Base-by-base conservation (phyloP, 352 stramenopile genomes). In the Phytophthora megakarya region DNA sequence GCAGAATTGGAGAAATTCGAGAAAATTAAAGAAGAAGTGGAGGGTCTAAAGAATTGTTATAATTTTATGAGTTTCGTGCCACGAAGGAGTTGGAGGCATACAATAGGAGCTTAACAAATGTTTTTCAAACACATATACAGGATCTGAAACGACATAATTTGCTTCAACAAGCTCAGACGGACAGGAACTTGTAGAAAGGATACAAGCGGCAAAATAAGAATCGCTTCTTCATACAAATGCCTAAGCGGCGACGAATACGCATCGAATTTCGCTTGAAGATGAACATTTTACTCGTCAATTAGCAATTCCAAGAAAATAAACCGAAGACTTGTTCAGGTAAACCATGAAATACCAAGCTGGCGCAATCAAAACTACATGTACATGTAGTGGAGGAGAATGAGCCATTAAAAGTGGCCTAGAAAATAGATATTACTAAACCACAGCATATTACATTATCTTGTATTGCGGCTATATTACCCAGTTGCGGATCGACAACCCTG, bases 241-340 rank as follows among this genome's bases (percentile, higher is more conserved):
- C 23, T 84, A 95, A 62, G 65, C 90, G 3, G 75, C 78, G 21
- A 86, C 80, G 6, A 81, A 81, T 1, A 93, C 83, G 5, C 87
- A 92, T 64, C 80, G 86, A 38, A 93, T 78, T 22, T 86, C 93
- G 71, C 72, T 92, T 51, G 86, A 95, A 49, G 93, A 92, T 50
- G 86, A 86, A 38, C 83, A 92, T 43, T 81, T 87, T 33, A 84
- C 87, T 16, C 75, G 89, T 1, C 83, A 95, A 45, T 42, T 95
- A 2, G 73, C 80, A 19, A 88, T 85, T 43, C 80, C 89, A 51
- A 92, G 81, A n/a, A n/a, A n/a, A n/a, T n/a, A n/a, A n/a, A n/a
- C n/a, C n/a, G n/a, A n/a, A n/a, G n/a, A n/a, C n/a, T n/a, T n/a
- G n/a, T n/a, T n/a, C n/a, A n/a, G n/a, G n/a, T n/a, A n/a, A n/a